Percentiles rank a stretch among this genome's conserved stretches.
phyloP scores from a whole-genome alignment of 2,329 filamentous ascomycete genomes.

The Fusarium sp. region DNA sequence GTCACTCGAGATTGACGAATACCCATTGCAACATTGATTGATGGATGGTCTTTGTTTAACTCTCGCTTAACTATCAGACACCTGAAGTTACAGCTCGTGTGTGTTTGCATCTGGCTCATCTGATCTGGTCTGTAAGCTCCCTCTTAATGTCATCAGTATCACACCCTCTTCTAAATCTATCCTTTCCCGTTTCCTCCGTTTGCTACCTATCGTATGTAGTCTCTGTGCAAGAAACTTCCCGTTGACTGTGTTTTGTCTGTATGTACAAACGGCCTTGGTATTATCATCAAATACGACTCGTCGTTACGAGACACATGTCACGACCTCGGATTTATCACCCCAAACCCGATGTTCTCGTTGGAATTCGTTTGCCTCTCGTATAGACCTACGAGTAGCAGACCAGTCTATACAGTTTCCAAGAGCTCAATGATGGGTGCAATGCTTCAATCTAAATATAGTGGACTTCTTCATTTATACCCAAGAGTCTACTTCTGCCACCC shows the following conservation, averaged over 20 bases:
- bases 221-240: neutral
- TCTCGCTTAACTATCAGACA: neutral
- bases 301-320: neutral
- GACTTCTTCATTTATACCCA: neutral
- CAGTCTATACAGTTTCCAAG: neutral
- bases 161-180: neutral
- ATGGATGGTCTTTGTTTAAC: neutral
- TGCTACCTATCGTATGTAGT: neutral
- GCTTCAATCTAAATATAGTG: neutral
- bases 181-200: neutral
- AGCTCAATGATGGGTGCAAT: neutral
- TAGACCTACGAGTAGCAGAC: neutral
- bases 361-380: neutral
- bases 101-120: neutral
- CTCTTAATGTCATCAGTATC: neutral
- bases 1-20: neutral
- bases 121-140: neutral
- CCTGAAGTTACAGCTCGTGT: neutral
- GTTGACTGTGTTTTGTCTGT: neutral
- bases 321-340: slow-evolving; percentile 11
- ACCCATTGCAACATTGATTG: neutral
- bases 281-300: neutral
- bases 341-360: slow-evolving; percentile 2
- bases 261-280: neutral
- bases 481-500: neutral